phyloP scores from a whole-genome alignment of 2,329 filamentous ascomycete genomes.

The Fusarium gaditjirri region DNA sequence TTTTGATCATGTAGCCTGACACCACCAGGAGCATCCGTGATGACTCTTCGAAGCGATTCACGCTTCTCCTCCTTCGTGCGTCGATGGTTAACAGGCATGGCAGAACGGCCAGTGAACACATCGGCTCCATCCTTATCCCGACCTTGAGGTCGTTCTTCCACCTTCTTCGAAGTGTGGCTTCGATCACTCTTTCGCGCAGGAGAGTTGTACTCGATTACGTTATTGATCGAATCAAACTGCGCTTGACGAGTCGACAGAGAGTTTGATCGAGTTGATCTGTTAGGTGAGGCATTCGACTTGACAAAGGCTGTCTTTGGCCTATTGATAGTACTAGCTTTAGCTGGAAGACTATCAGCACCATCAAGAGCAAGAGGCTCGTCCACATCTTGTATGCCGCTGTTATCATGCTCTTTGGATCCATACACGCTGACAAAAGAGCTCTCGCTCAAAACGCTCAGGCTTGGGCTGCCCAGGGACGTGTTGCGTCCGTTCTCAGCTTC shows the following conservation, averaged over 20 bases:
- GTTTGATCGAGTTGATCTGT: slow-evolving; percentile 40
- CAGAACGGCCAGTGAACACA: slow-evolving; percentile 23
- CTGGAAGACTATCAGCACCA: slow-evolving; percentile 36
- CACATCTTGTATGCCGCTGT: slow-evolving; percentile 38
- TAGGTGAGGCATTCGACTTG: slow-evolving; percentile 13
- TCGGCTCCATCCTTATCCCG: slow-evolving; percentile 40
- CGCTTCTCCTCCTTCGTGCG: slow-evolving; percentile 59
- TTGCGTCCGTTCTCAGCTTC: slow-evolving; percentile 32
- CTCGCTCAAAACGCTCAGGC: slow-evolving; percentile 72
- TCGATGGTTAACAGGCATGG: slow-evolving; percentile 34
- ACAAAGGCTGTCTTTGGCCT: slow-evolving; percentile 39
- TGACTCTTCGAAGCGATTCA: slow-evolving; percentile 59
- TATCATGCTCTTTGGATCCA: slow-evolving; percentile 55
- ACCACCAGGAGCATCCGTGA: slow-evolving; percentile 57
- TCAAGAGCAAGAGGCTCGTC: slow-evolving; percentile 49
- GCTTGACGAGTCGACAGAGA: slow-evolving; percentile 47
- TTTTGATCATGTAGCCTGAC: slow-evolving; percentile 56
- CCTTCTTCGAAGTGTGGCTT: slow-evolving; percentile 41
- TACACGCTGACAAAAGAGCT: slow-evolving; percentile 75
- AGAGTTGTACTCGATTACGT: slow-evolving; percentile 57
- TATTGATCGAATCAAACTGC: slow-evolving; percentile 59
- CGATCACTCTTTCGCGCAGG: slow-evolving; percentile 63
- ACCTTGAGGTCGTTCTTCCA: slow-evolving; percentile 47
- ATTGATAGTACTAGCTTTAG: slow-evolving; percentile 29
- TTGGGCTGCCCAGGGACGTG: slow-evolving; percentile 64